Evolutionary conservation across 2,329 filamentous ascomycete genomes (phyloP).

Genomic region (Rhinocladiella mackenziei): DNA sequence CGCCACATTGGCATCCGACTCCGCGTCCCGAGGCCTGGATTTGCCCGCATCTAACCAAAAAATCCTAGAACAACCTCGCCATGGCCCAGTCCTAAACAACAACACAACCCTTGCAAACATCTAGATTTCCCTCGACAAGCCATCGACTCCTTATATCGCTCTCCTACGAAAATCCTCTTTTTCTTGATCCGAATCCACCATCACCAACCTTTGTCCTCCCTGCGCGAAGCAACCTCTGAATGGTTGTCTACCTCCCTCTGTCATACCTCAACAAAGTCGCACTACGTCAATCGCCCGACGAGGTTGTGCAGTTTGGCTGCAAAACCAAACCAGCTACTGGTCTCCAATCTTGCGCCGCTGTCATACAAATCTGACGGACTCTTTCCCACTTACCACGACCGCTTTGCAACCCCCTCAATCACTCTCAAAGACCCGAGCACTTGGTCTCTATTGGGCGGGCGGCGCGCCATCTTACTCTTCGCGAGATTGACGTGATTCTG

Average conservation of each 20-base stretch:
- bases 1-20: constrained; percentile 16
- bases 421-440: constrained; percentile 5
- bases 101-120: not conserved
- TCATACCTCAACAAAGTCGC: constrained; percentile 21
- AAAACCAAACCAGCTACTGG: not conserved
- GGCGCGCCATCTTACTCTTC: not conserved
- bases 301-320: constrained; percentile 1
- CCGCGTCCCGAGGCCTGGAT: constrained; percentile 10
- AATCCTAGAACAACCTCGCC: no score
- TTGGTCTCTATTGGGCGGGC: constrained; percentile 10
- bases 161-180: not conserved
- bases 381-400: not conserved
- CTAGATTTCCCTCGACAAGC: not conserved
- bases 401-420: constrained; percentile 1
- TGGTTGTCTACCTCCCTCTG: constrained; percentile 15
- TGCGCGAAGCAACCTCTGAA: constrained; percentile 3
- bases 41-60: constrained; percentile 5
- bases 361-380: constrained; percentile 6
- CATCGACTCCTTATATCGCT: not conserved
- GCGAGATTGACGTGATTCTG: constrained; percentile 10
- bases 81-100: not conserved
- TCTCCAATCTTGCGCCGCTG: constrained; percentile 12
- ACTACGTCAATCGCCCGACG: constrained; percentile 9
- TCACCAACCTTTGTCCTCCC: constrained; percentile 5
- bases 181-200: not conserved